Conservation (phyloP, 2,329 filamentous ascomycete genomes). For the Paramyrothecium sp. region DNA sequence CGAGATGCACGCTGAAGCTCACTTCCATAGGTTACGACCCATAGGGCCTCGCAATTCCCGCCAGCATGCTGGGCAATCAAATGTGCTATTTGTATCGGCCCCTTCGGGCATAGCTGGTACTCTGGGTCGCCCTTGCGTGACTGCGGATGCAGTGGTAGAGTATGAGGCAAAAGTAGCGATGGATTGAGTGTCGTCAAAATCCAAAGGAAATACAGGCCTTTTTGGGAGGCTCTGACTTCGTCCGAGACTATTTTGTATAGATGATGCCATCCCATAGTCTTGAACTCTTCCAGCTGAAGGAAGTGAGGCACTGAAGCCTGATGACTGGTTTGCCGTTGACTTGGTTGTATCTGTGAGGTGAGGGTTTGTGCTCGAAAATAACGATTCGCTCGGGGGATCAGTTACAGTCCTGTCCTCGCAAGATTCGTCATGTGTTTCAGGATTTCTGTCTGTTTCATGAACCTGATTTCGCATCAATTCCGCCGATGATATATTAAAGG, state of each 20-base stretch:
- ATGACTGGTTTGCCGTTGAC: not conserved
- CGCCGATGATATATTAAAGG: not conserved
- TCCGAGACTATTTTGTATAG: not conserved
- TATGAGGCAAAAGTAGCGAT: slow-evolving; percentile 3
- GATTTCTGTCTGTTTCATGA: not conserved
- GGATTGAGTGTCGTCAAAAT: slow-evolving; percentile 1
- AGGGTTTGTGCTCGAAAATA: not conserved
- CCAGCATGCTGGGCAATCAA: slow-evolving; percentile 4
- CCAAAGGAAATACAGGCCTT: not conserved
- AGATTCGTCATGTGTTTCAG: not conserved
- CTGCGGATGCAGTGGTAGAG: slow-evolving; percentile 2
- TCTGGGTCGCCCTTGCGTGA: not conserved
- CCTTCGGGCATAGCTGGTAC: not conserved
- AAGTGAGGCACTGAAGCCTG: not conserved
- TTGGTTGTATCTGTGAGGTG: not conserved
- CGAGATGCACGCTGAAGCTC: not conserved
- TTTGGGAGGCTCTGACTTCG: not conserved
- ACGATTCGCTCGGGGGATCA: not conserved
- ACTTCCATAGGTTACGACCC: slow-evolving; percentile 2
- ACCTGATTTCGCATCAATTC: not conserved
- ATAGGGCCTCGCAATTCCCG: not conserved
- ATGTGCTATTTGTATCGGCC: not conserved
- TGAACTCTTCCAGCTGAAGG: not conserved
- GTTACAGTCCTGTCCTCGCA: not conserved
- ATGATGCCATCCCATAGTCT: not conserved